Conservation (phyloP, 345 rosid genomes). For the Erodium maritimum region DNA sequence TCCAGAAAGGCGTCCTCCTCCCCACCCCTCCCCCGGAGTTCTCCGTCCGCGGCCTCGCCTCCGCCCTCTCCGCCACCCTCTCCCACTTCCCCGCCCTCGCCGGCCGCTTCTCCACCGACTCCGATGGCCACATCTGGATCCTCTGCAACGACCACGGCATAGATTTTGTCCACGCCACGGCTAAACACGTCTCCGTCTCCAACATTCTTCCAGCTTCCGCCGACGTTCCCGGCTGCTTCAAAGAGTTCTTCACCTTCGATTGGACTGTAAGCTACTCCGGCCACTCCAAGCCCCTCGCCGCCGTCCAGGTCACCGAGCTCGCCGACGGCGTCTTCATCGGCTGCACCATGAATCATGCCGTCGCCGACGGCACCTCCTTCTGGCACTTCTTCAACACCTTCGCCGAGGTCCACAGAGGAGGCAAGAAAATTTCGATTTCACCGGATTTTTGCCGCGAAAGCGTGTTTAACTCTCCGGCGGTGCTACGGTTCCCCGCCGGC, state of each 20-base stretch:
- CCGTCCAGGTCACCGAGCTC: constrained; percentile 78
- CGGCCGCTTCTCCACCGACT: constrained; percentile 58
- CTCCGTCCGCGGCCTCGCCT: constrained; percentile 30
- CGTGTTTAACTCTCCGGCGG: constrained; percentile 51
- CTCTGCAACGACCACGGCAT: constrained; percentile 66
- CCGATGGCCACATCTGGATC: constrained; percentile 52
- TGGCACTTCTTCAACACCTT: constrained; percentile 92
- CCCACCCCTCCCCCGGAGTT: constrained; percentile 37
- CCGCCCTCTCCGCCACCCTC: constrained; percentile 56
- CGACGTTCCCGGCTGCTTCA: constrained; percentile 54
- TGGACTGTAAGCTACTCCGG: constrained; percentile 63
- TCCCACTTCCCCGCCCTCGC: constrained; percentile 77
- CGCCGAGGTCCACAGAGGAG: constrained; percentile 62
- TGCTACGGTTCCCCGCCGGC: constrained; percentile 57
- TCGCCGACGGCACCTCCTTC: constrained; percentile 83
- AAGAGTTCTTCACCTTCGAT: constrained; percentile 64
- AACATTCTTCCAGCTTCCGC: constrained; percentile 26
- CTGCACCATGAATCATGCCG: constrained; percentile 73
- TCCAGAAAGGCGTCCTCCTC: constrained; percentile 85
- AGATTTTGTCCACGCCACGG: constrained; percentile 52
- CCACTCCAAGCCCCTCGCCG: constrained; percentile 53
- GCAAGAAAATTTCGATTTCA: constrained; percentile 38
- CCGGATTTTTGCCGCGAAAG: constrained; percentile 58
- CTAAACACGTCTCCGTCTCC: constrained; percentile 26
- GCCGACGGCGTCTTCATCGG: constrained; percentile 69